Evolutionary conservation across 495 filamentous ascomycete species (phyloP), one percentile per base, ranked within the genome.

Genomic region (Penicillium angulare): DNA sequence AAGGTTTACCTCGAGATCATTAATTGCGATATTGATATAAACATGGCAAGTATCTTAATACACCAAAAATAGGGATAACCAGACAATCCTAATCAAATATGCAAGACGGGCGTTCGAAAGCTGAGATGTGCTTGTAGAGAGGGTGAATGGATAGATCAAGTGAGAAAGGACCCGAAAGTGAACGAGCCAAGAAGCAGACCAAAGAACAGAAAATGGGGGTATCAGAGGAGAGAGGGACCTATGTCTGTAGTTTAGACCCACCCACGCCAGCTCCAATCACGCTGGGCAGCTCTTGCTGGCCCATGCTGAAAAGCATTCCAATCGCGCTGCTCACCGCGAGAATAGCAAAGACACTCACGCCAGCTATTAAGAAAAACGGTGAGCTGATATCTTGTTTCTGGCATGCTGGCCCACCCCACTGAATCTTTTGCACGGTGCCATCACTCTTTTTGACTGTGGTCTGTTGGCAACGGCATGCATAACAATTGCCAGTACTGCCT

Each of bases 311-410:
- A 58, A 97, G 60, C 76, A 95, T 66, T 1, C 86, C 83, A 58
- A 98, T 80, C 6, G 82, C 83, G 67, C 83, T 85, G 13, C 70
- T 67, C 4, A 88, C 61, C 23, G 84, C 70, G 18, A 79, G 69
- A 8, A 89, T 64, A 22, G 90, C 72, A 17, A 81, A 62, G 35
- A 95, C 71, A 6, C 78, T 82, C 33, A 93, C 84, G 3, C 84
- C 80, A 5, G 81, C 75, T 57, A 98, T 75, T 32, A 98, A 68
- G 79, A 90, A 95, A 67, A 98, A 97, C 31, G 83, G 83, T 16
- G 84, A 79, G 68, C 87, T 91, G 38, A 97, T 71, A 66, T 98
- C 92, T 61, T 84, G 84, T 80, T 97, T 98, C 69, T 95, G 86
- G 71, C 93, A 98, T 52, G 86, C 86, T 26, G 82, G 70, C 10